Conservation (phyloP, 2,329 filamentous ascomycete genomes). For the Epicoccum nigrum region DNA sequence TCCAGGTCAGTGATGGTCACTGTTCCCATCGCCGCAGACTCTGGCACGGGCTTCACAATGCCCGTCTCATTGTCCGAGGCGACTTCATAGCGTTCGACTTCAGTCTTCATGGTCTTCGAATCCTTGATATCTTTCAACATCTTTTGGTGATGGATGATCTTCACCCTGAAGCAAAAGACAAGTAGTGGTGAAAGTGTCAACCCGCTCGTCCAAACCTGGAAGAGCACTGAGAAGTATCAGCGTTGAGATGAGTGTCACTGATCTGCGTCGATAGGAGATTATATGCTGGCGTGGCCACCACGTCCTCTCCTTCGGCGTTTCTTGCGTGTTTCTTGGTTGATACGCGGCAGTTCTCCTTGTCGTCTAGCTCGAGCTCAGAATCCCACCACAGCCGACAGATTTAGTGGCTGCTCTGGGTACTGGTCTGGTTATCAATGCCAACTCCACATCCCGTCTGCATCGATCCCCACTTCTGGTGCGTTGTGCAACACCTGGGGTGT, state of each 20-base stretch:
- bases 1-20: constrained; percentile 36
- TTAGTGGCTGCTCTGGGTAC: background rate
- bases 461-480: background rate
- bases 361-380: background rate
- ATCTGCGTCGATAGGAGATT: constrained; percentile 1
- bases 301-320: constrained; percentile 1
- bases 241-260: constrained; percentile 3
- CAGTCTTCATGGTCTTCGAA: constrained; percentile 11
- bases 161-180: too few species aligned
- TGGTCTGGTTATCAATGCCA: background rate
- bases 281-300: constrained; percentile 2
- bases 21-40: constrained; percentile 33
- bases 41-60: constrained; percentile 9
- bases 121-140: constrained; percentile 17
- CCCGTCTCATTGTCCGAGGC: constrained; percentile 15
- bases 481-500: background rate
- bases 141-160: background rate
- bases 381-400: constrained; percentile 14
- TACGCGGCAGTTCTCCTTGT: constrained; percentile 1
- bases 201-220: constrained; percentile 18
- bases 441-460: constrained; percentile 7
- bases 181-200: background rate
- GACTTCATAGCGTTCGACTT: constrained; percentile 22
- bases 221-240: constrained; percentile 10
- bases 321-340: background rate